Conservation (phyloP, 176 grass and related monocot species). For the Chrysopogon serrulatus region DNA sequence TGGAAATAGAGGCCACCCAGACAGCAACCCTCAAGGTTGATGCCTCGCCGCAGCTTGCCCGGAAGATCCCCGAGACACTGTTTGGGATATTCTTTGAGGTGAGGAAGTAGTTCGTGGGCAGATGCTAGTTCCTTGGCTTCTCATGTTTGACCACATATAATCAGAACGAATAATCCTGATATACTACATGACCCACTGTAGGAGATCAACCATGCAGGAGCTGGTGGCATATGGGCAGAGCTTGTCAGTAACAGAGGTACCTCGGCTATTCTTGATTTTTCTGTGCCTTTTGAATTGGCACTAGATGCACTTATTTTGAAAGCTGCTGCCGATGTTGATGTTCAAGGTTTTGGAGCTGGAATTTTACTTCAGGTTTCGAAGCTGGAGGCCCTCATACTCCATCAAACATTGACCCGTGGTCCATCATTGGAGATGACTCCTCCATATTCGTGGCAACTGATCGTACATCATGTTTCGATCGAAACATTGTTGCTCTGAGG, state of each 20-base stretch:
- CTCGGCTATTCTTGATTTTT: neutral
- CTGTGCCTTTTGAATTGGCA: neutral
- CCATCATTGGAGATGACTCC: constrained; percentile 65
- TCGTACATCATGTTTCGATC: constrained; percentile 56
- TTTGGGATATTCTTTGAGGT: constrained; percentile 99
- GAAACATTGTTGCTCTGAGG: constrained; percentile 81
- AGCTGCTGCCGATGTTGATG: neutral
- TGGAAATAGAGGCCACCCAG: constrained; percentile 46
- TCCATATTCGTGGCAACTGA: constrained; percentile 63
- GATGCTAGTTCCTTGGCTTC: neutral
- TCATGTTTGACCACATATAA: neutral
- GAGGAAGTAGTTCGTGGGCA: neutral
- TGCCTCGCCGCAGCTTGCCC: constrained; percentile 52
- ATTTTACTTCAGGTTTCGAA: constrained; percentile 70
- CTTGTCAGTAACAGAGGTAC: constrained; percentile 93
- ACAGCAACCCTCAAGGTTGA: constrained; percentile 52
- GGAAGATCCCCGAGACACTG: constrained; percentile 64
- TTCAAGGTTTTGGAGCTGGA: neutral
- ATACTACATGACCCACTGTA: constrained; percentile 23
- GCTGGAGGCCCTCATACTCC: constrained; percentile 83
- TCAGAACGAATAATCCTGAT: neutral
- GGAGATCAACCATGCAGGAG: constrained; percentile 99
- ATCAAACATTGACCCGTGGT: constrained; percentile 85
- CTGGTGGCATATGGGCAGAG: constrained; percentile 95
- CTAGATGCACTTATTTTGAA: neutral